A percentile compares a stretch with the other conserved stretches of the same genome.
Conservation (phyloP, 73 alveolate species). For the Tetrahymena thermophila region DNA sequence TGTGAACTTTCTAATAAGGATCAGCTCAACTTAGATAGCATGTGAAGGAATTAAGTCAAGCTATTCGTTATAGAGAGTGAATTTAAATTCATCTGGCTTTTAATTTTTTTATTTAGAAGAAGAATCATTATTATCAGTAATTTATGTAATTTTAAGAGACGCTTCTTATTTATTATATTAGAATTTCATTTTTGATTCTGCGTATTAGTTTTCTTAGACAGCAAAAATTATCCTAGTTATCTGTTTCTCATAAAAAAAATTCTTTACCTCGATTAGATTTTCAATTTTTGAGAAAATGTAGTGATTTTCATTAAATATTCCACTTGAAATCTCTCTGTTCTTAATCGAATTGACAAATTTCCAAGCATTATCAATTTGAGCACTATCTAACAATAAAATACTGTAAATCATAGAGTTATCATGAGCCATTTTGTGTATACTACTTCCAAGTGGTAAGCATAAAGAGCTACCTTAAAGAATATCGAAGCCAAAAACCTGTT, state of each 20-base stretch:
- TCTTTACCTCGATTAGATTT: neutral
- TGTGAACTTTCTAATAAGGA: neutral
- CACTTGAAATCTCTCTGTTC: neutral
- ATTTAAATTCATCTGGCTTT: too few species aligned
- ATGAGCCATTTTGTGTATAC: neutral
- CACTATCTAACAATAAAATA: neutral
- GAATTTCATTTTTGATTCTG: too few species aligned
- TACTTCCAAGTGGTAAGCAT: neutral
- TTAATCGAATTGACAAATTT: neutral
- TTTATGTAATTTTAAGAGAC: too few species aligned
- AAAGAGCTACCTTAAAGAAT: neutral
- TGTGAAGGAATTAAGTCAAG: neutral
- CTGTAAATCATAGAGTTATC: neutral
- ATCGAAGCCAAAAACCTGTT: neutral
- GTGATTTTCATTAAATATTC: neutral
- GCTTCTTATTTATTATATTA: too few species aligned
- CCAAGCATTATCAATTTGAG: neutral
- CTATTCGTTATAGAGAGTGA: neutral
- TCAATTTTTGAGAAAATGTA: neutral
- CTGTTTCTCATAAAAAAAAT: neutral
- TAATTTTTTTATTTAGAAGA: too few species aligned
- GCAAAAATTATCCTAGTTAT: neutral
- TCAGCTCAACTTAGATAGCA: neutral
- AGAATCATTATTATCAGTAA: too few species aligned
- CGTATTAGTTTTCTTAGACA: neutral